phyloP scores from a whole-genome alignment of 148 eudicot species.

The Cornus kousa region DNA sequence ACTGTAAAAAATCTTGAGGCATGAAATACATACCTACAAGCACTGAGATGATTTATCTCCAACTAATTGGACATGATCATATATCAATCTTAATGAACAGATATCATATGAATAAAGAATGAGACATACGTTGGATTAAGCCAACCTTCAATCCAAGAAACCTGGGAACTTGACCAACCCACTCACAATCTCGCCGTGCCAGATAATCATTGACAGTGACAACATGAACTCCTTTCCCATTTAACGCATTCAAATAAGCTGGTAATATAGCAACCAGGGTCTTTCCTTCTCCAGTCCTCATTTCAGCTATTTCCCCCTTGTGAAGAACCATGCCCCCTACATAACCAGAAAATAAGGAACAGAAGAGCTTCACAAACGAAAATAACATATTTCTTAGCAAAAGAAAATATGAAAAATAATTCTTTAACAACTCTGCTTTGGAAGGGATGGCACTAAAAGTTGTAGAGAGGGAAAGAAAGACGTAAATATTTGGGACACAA shows the following conservation, averaged over 20 bases:
- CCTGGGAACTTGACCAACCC: conserved; percentile 99
- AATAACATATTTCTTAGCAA: not conserved
- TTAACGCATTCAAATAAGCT: conserved; percentile 87
- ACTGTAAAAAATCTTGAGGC: not conserved
- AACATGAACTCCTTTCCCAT: conserved; percentile 85
- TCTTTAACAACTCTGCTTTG: too few relatives aligned
- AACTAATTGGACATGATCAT: not conserved
- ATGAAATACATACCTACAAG: not conserved
- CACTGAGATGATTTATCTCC: not conserved
- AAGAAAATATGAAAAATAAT: not conserved
- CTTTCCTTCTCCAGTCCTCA: conserved; percentile 99
- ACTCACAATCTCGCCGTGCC: conserved; percentile 97
- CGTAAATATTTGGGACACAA: too few relatives aligned
- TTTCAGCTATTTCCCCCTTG: conserved; percentile 93
- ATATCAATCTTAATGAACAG: not conserved
- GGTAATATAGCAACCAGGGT: conserved; percentile 95
- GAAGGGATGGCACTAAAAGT: too few relatives aligned
- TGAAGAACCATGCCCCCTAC: conserved; percentile 97
- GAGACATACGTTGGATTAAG: conserved; percentile 87
- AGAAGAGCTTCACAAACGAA: not conserved
- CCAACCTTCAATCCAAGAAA: conserved; percentile 98
- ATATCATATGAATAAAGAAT: conserved; percentile 9
- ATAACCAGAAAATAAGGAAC: not conserved
- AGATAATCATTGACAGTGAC: conserved; percentile 97
- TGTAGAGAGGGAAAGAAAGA: not conserved